Conservation (phyloP, 495 filamentous ascomycete species). For the Platismatia glauca region DNA sequence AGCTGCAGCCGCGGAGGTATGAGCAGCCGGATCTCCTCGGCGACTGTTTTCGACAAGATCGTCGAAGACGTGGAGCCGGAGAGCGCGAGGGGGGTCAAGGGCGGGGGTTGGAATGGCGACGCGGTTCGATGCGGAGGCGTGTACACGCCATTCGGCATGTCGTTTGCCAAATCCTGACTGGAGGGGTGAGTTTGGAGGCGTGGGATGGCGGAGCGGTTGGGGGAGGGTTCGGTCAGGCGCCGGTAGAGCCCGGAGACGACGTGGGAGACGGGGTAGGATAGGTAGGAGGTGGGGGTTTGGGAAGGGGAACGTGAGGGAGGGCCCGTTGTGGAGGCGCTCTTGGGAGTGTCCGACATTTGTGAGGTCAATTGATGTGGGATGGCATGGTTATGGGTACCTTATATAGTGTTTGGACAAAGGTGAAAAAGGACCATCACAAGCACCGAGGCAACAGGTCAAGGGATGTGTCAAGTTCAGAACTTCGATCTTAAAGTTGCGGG, state of each 20-base stretch:
- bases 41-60: constrained; percentile 62
- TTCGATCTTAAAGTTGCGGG: background rate
- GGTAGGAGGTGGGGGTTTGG: constrained; percentile 39
- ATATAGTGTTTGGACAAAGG: background rate
- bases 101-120: constrained; percentile 53
- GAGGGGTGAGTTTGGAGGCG: constrained; percentile 23
- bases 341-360: constrained; percentile 9
- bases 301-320: constrained; percentile 15
- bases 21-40: constrained; percentile 89
- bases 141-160: constrained; percentile 35
- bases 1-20: constrained; percentile 80
- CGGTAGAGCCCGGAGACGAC: constrained; percentile 46
- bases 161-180: constrained; percentile 24
- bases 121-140: constrained; percentile 41
- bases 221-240: constrained; percentile 40
- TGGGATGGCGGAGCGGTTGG: constrained; percentile 17
- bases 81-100: constrained; percentile 48
- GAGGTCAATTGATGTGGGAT: background rate
- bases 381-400: background rate
- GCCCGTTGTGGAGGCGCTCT: constrained; percentile 13
- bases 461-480: background rate
- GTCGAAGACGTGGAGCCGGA: constrained; percentile 30
- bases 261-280: constrained; percentile 48
- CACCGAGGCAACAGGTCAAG: background rate
- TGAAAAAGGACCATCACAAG: background rate